A percentile compares a stretch with the other conserved stretches of the same genome.
phyloP scores from a whole-genome alignment of 306 rosid genomes.

The Cucumis sativus region Cucumber_9930_V3 NC_026655.2:24493501-24494000 shows the following conservation, averaged over 20 bases:
- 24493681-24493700: constrained; percentile 16
- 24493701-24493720: constrained; percentile 24
- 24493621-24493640: constrained; percentile 15
- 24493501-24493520: constrained; percentile 14
- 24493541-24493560: constrained; percentile 2
- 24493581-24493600: constrained; percentile 6
- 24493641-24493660: constrained; percentile 18
- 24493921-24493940: no score
- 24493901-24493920: no score
- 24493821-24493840: neutral
- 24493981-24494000: no score
- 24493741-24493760: constrained; percentile 15
- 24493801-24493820: neutral
- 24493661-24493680: neutral
- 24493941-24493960: no score
- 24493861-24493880: neutral
- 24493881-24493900: no score
- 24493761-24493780: constrained; percentile 8
- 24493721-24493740: constrained; percentile 15
- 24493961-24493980: no score
- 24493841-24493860: no score
- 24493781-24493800: constrained; percentile 10
- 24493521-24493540: constrained; percentile 11
- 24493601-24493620: constrained; percentile 11
- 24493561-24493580: constrained; percentile 1